Conservation (phyloP, 371 early-diverging fungal species). For the Mucor indicus region DNA sequence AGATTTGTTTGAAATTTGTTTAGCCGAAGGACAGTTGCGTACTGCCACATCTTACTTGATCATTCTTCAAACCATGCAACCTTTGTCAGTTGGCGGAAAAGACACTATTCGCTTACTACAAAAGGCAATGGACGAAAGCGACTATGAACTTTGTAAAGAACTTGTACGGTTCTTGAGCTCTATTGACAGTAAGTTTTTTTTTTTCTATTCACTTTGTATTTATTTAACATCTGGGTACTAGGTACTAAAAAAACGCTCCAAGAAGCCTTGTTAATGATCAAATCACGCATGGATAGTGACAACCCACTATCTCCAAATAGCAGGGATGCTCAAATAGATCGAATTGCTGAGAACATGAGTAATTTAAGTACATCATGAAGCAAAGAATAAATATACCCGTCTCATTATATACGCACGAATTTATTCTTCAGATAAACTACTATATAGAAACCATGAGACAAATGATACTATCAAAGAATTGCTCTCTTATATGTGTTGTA, state of each 20-base stretch:
- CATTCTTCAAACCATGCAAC: slow-evolving; percentile 82
- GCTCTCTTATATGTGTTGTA: no score
- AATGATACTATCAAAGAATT: no score
- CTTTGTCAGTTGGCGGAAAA: slow-evolving; percentile 62
- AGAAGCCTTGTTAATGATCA: slow-evolving; percentile 40
- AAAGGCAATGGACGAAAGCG: slow-evolving; percentile 70
- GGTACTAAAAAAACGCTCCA: slow-evolving; percentile 40
- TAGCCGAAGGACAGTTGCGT: slow-evolving; percentile 63
- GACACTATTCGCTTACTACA: slow-evolving; percentile 72
- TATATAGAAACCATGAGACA: no score
- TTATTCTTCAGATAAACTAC: no score
- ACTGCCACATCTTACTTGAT: slow-evolving; percentile 87
- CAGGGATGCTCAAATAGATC: slow-evolving; percentile 31
- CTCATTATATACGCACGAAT: no score
- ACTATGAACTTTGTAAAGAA: slow-evolving; percentile 81
- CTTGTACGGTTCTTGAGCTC: slow-evolving; percentile 78
- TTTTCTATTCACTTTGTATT: not conserved
- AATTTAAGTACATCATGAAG: slow-evolving; percentile 8
- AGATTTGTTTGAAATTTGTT: slow-evolving; percentile 71
- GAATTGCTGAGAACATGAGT: slow-evolving; percentile 33
- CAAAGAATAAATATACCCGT: slow-evolving; percentile 11
- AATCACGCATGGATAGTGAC: slow-evolving; percentile 25
- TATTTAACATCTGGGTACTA: not conserved
- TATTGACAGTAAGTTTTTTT: slow-evolving; percentile 64
- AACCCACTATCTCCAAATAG: slow-evolving; percentile 20